These are phyloP conservation scores for Whalleya microplaca DNA, from an alignment of 2,329 filamentous ascomycete genomes.

Conservation along the genomic window DNA sequence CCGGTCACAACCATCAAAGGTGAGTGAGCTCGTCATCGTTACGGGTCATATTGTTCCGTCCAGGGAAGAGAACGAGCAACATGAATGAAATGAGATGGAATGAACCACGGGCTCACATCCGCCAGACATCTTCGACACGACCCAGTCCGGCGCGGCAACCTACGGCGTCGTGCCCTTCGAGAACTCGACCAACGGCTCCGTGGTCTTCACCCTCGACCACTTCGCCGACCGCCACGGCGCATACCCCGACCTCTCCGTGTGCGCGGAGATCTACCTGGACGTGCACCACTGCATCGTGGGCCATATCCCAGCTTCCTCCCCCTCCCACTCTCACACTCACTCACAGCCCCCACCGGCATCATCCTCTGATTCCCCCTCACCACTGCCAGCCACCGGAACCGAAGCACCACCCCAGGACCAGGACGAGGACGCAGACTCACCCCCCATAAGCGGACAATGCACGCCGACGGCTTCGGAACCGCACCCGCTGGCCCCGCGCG, in stretches of 20 bases:
- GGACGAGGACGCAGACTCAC: background rate
- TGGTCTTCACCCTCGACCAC: conserved; percentile 87
- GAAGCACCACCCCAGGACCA: background rate
- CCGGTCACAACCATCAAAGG: conserved; percentile 57
- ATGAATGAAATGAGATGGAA: background rate
- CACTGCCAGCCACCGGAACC: background rate
- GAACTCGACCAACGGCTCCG: conserved; percentile 93
- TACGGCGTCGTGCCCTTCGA: conserved; percentile 92
- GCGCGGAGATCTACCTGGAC: conserved; percentile 81
- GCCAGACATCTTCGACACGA: conserved; percentile 76
- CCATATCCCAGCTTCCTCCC: conserved; percentile 22
- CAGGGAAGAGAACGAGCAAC: no score
- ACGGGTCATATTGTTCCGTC: no score
- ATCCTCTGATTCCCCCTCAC: background rate
- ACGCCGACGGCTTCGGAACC: conserved; percentile 48
- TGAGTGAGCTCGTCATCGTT: conserved; percentile 17
- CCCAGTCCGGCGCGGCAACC: conserved; percentile 66
- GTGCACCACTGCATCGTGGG: conserved; percentile 89
- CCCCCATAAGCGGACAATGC: conserved; percentile 40
- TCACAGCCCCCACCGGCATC: conserved; percentile 11
- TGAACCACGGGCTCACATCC: background rate
- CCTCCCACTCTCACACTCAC: conserved; percentile 1
- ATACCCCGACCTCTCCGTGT: conserved; percentile 74
- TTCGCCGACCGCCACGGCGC: conserved; percentile 72
- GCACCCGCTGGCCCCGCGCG: conserved; percentile 50